These are phyloP conservation scores for Penicillium coffeae DNA, from an alignment of 495 filamentous ascomycete species.

Conservation along the genomic window DNA sequence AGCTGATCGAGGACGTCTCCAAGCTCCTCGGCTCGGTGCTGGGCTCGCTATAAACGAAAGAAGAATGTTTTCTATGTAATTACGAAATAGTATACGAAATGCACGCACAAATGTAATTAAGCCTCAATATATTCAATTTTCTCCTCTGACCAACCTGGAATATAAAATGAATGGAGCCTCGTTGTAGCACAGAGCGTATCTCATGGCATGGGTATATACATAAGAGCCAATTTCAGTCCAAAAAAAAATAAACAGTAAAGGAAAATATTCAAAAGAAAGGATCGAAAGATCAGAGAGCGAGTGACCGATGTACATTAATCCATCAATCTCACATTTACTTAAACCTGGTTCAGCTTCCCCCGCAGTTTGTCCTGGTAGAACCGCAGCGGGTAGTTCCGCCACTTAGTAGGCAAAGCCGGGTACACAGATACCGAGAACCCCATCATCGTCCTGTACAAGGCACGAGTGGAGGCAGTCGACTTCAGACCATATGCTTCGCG, in stretches of 20 bases:
- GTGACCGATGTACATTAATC: background rate
- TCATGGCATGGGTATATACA: constrained; percentile 18
- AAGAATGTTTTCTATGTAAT: no score
- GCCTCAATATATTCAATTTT: background rate
- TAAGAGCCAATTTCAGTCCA: constrained; percentile 1
- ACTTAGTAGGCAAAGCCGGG: constrained; percentile 32
- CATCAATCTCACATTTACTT: background rate
- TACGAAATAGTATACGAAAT: no score
- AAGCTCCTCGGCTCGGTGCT: constrained; percentile 31
- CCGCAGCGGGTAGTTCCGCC: constrained; percentile 27
- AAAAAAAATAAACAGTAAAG: constrained; percentile 1
- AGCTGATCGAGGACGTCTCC: constrained; percentile 33
- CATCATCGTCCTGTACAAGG: constrained; percentile 35
- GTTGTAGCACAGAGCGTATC: constrained; percentile 14
- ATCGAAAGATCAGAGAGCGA: background rate
- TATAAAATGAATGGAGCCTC: constrained; percentile 3
- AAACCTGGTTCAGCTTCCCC: constrained; percentile 20
- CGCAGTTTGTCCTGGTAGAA: constrained; percentile 31
- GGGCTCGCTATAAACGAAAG: constrained; percentile 16
- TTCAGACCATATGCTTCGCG: constrained; percentile 39
- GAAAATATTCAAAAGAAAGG: constrained; percentile 1
- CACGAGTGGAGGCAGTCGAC: constrained; percentile 28
- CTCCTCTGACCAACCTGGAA: background rate
- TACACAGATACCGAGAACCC: constrained; percentile 37
- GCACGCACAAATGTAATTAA: no score